phyloP scores from a whole-genome alignment of 495 filamentous ascomycete species.

The Neurospora sp. region DNA sequence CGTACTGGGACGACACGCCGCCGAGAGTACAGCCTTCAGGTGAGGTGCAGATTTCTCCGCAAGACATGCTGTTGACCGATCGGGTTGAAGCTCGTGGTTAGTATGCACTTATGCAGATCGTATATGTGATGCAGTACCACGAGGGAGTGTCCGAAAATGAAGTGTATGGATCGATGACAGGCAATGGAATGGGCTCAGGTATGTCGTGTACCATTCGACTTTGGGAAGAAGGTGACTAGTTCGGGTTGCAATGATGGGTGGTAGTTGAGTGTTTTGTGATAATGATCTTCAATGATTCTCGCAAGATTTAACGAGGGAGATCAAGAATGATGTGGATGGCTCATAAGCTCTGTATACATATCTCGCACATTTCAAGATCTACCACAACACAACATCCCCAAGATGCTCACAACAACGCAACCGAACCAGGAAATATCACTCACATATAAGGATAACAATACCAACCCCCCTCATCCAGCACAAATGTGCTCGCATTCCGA shows the following conservation, averaged over 20 bases:
- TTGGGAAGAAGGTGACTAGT: not conserved
- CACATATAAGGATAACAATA: constrained; percentile 29
- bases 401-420: no score
- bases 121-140: not conserved
- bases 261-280: not conserved
- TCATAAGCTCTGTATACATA: no score
- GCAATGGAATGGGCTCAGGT: not conserved
- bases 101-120: not conserved
- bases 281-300: no score
- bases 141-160: not conserved
- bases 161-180: not conserved
- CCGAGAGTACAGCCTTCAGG: constrained; percentile 37
- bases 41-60: constrained; percentile 29
- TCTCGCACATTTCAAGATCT: no score
- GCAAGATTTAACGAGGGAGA: no score
- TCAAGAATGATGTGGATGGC: no score
- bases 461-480: constrained; percentile 30
- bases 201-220: not conserved
- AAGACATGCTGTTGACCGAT: constrained; percentile 8
- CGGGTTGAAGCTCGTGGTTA: not conserved
- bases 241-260: not conserved
- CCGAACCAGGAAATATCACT: not conserved
- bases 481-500: constrained; percentile 29
- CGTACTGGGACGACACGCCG: constrained; percentile 22
- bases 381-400: no score